Evolutionary conservation across 768 basidiomycete genomes (phyloP), one percentile per base, ranked within the genome.

Genomic region (Collybia sordida): DNA sequence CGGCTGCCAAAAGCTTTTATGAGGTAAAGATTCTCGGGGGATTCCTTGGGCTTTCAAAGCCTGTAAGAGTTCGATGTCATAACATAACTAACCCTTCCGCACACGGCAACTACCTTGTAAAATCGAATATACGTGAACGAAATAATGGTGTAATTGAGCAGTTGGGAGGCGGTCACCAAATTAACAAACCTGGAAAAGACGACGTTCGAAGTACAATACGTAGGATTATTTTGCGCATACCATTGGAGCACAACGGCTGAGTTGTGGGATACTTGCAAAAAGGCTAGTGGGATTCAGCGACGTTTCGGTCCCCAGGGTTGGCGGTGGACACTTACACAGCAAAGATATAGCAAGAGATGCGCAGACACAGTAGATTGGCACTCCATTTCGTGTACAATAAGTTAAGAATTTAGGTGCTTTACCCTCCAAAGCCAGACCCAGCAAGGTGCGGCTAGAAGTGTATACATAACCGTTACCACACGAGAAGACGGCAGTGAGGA

Each of bases 401-500:
- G 72, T 71, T 58, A 88, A 72, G 50, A 80, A 59, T 27, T 57
- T 66, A 0, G 85, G 85, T 14, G 77, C 75, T 61, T 83, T 83
- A 7, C 81, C 78, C 54, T 82, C 79, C 34, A 86, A 70, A 17
- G 83, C 83, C 21, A 86, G 64, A 0, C 80, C 80, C 37, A 72
- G 74, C 12, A 81, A 58, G 3, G 78, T 79, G 11, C 81, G 70
- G 24, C 77, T 79, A 1, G 81, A 74, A 53, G 80, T 80, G 65
- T 80, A 88, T 6, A 85, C 69, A 67, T 80, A 85, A 25, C 82
- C 82, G 53, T 88, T 88, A 38, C 82, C 84, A n/a, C 86, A 85
- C 27, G 85, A 87, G 65, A 87, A 88, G 1, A 86, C 78, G 22
- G 80, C 71, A 2, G 86, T 79, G 54, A 91, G 71, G 53, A 92